Base-by-base conservation (phyloP, 176 grass and related monocot genomes). In the Luzula sylvatica region DNA sequence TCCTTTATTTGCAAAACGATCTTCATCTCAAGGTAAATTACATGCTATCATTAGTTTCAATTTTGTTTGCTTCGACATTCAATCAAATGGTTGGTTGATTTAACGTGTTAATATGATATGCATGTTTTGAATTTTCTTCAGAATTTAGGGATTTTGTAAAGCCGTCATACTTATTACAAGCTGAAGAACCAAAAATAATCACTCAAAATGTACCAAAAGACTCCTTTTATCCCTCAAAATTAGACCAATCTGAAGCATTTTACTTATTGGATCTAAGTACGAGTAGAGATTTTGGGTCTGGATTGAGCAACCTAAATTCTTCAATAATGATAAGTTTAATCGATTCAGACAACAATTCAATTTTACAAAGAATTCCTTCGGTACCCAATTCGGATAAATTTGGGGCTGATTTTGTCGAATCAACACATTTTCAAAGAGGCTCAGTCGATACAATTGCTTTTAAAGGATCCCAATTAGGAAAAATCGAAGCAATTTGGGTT, bases 401-500 rank as follows among this genome's bases (percentile, higher is more conserved):
- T 72, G 69, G 75, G 4, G 4, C 49, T 17, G 19, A 11, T 24
- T 66, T 42, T 22, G 22, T 29, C 22, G 62, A 76, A 65, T 15
- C 5, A 3, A 25, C 70, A 42, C 77, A 81, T n/a, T 85, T 95
- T 58, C 80, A 75, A 60, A 77, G 63, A 60, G 77, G 84, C 75
- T 75, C 70, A 35, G 54, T 82, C 65, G 79, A 88, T 85, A 42
- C 58, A 32, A 50, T 82, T 48, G 75, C 77, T 16, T 88, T 88
- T 60, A 72, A 75, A 69, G 83, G 70, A 1, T 50, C 73, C 22
- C 88, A 82, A 47, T 64, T 88, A 60, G 66, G 76, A 24, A 79
- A 51, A 72, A 75, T 85, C 23, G 78, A 78, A 65, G 89, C 78
- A 61, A 24, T 88, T 52, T 95, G 89, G 89, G 75, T 88, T 6